Evolutionary conservation across 2,329 filamentous ascomycete species (phyloP).

Genomic region (Aspergillus chevalieri): DNA sequence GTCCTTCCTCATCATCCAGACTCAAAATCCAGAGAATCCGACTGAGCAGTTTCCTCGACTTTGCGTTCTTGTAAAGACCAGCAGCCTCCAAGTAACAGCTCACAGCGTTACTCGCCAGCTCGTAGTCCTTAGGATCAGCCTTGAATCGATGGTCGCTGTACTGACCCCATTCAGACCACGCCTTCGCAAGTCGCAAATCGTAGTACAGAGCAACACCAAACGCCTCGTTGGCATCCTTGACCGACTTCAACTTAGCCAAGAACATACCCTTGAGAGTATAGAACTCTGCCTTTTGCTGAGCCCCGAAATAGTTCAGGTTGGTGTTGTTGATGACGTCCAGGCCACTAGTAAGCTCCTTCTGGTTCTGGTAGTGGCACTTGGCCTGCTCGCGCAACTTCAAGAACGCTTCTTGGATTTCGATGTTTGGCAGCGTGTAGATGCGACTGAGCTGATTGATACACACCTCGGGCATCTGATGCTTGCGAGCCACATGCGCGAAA

Average conservation of each 20-base stretch:
- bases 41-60: slow-evolving; percentile 87
- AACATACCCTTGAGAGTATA: slow-evolving; percentile 99
- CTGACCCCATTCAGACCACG: slow-evolving; percentile 98
- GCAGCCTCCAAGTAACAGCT: slow-evolving; percentile 96
- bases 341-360: slow-evolving; percentile 82
- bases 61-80: slow-evolving; percentile 93
- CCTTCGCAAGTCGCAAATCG: slow-evolving; percentile 90
- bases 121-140: slow-evolving; percentile 73
- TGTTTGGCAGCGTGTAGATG: slow-evolving; percentile 98
- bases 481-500: slow-evolving; percentile 94
- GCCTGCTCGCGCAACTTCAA: slow-evolving; percentile 97
- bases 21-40: slow-evolving; percentile 93
- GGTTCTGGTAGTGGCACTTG: slow-evolving; percentile 97
- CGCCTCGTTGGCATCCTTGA: slow-evolving; percentile 84
- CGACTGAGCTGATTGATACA: slow-evolving; percentile 95
- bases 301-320: slow-evolving; percentile 95
- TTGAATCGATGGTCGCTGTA: slow-evolving; percentile 98
- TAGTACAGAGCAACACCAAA: slow-evolving; percentile 95
- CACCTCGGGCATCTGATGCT: slow-evolving; percentile 92
- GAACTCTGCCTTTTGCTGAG: slow-evolving; percentile 95
- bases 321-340: slow-evolving; percentile 99
- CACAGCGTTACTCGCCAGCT: slow-evolving; percentile 80
- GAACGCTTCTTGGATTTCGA: slow-evolving; percentile 99
- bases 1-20: slow-evolving; percentile 80
- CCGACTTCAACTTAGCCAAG: slow-evolving; percentile 84